phyloP scores from a whole-genome alignment of 225 moss, liverwort and hornwort genomes.

The Takakia lepidozioides region DNA sequence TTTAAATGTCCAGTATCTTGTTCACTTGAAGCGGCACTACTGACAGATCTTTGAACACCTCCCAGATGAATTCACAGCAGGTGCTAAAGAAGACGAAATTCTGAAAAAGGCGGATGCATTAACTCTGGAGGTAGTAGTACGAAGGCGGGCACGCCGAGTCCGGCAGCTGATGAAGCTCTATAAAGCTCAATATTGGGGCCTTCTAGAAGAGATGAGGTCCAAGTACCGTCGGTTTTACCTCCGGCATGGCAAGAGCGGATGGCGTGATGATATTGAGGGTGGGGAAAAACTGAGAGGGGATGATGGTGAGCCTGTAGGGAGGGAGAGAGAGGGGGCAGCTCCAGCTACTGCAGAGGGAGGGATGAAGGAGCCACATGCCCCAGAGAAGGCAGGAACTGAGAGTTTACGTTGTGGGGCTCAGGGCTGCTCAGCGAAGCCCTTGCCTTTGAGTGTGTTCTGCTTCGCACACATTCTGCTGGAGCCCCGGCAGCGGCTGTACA shows the following conservation, averaged over 20 bases:
- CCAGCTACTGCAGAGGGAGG: constrained; percentile 13
- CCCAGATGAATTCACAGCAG: neutral
- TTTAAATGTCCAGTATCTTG: too few species aligned
- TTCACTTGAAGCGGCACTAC: too few species aligned
- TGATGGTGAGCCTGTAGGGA: neutral
- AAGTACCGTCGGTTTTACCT: constrained; percentile 95
- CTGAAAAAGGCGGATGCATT: constrained; percentile 36
- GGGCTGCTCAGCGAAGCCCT: constrained; percentile 69
- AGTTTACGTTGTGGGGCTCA: constrained; percentile 69
- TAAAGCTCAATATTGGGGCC: constrained; percentile 81
- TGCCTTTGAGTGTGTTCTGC: constrained; percentile 86
- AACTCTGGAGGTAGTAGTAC: constrained; percentile 62
- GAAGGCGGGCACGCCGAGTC: constrained; percentile 43
- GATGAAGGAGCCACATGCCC: constrained; percentile 67
- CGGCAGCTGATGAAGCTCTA: constrained; percentile 72
- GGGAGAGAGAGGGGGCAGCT: constrained; percentile 14
- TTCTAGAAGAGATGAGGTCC: constrained; percentile 82
- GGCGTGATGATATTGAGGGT: constrained; percentile 61
- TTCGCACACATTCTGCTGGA: constrained; percentile 76
- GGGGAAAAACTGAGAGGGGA: constrained; percentile 5
- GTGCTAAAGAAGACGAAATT: constrained; percentile 22
- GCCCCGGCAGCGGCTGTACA: constrained; percentile 91
- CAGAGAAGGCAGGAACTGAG: constrained; percentile 48
- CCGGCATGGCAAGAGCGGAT: constrained; percentile 79
- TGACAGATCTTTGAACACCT: too few species aligned